Evolutionary conservation across 331 rosid species (phyloP).

Genomic region (Spiraea crenata): DNA sequence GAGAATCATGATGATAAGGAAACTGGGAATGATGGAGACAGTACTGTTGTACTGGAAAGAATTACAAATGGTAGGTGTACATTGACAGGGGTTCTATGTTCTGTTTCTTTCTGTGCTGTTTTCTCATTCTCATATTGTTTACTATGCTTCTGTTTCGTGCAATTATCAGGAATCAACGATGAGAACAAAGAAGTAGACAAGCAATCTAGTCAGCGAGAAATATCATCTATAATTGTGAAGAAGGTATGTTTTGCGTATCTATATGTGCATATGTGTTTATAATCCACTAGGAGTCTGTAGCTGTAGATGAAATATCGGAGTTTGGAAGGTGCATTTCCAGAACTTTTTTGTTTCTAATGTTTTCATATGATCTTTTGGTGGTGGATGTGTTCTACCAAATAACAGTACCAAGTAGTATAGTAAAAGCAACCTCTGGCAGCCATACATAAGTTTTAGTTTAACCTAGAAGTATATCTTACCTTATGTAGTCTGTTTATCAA

Average conservation of each 20-base stretch:
- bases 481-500: slow-evolving; percentile 9
- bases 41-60: slow-evolving; percentile 30
- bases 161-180: slow-evolving; percentile 48
- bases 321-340: background rate
- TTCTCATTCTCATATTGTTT: slow-evolving; percentile 24
- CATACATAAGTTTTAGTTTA: background rate
- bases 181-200: slow-evolving; percentile 31
- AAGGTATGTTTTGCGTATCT: slow-evolving; percentile 38
- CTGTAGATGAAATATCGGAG: background rate
- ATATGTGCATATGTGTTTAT: background rate
- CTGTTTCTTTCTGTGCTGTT: slow-evolving; percentile 14
- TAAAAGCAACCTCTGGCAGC: background rate
- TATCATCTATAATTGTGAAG: slow-evolving; percentile 32
- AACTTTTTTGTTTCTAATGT: background rate
- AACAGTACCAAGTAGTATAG: background rate
- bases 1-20: slow-evolving; percentile 30
- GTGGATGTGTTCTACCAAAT: background rate
- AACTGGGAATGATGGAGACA: slow-evolving; percentile 35
- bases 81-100: slow-evolving; percentile 9
- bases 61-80: slow-evolving; percentile 44
- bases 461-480: background rate
- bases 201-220: slow-evolving; percentile 36
- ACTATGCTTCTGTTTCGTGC: slow-evolving; percentile 17
- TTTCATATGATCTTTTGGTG: background rate
- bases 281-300: background rate